These are phyloP conservation scores for Penicillium sp. DNA, from an alignment of 2,329 filamentous ascomycete species.

Conservation along the genomic window DNA sequence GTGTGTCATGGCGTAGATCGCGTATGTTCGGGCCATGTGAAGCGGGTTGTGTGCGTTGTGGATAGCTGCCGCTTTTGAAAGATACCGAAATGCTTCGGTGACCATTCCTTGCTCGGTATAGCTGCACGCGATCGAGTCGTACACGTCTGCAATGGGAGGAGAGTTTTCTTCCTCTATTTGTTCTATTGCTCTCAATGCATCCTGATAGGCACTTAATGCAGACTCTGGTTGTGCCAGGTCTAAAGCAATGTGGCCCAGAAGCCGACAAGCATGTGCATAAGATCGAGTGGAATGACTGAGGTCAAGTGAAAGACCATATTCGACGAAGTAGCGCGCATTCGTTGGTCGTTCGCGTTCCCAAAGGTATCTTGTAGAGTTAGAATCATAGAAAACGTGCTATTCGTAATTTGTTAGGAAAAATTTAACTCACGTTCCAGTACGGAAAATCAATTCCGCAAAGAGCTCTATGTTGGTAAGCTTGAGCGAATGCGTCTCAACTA, in stretches of 20 bases:
- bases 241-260: neutral
- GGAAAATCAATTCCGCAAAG: neutral
- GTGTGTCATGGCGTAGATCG: slow-evolving; percentile 3
- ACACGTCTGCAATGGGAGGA: neutral
- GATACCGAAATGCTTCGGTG: neutral
- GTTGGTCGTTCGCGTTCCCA: neutral
- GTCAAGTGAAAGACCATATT: neutral
- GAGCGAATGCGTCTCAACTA: neutral
- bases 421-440: neutral
- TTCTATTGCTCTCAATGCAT: neutral
- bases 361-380: neutral
- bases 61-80: neutral
- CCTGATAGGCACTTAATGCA: neutral
- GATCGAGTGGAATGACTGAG: neutral
- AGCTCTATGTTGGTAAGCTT: neutral
- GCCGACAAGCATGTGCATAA: neutral
- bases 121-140: neutral
- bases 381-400: too few species aligned
- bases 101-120: neutral
- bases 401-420: too few species aligned
- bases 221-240: neutral
- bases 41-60: slow-evolving; percentile 3
- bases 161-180: neutral
- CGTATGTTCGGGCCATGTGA: neutral
- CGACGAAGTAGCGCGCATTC: neutral